Percentiles rank a stretch among this genome's conserved stretches.
Evolutionary conservation across 176 grass and related monocot genomes (phyloP).

Genomic region (Rhynchospora pubera): DNA sequence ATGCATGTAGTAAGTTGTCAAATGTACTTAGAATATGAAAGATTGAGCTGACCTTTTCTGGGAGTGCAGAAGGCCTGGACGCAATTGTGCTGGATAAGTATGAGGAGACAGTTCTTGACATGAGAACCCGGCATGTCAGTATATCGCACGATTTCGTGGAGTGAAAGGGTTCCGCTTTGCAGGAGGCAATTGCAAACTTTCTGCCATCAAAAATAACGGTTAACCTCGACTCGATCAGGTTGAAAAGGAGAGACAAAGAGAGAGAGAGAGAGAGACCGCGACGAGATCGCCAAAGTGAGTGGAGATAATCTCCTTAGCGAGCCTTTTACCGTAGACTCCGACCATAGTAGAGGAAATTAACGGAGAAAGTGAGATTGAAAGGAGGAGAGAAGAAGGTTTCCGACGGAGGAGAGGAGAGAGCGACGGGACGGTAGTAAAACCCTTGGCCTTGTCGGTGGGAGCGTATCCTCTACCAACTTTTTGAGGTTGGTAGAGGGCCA

Average conservation of each 20-base stretch:
- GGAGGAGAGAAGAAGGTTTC: too few relatives aligned
- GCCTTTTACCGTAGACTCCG: conserved; percentile 45
- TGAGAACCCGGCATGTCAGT: conserved; percentile 28
- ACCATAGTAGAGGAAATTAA: conserved; percentile 28
- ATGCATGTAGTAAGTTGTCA: too few relatives aligned
- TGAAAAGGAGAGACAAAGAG: neutral
- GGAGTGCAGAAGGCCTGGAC: conserved; percentile 59
- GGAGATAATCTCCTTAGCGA: conserved; percentile 45
- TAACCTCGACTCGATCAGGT: neutral
- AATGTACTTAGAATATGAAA: neutral
- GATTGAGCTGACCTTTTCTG: conserved; percentile 21
- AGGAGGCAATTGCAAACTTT: conserved; percentile 76
- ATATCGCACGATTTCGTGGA: conserved; percentile 50
- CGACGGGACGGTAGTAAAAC: too few relatives aligned
- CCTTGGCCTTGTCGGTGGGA: too few relatives aligned
- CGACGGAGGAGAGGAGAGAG: too few relatives aligned
- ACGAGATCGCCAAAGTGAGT: conserved; percentile 65
- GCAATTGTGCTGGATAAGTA: conserved; percentile 92
- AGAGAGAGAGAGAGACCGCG: conserved; percentile 46
- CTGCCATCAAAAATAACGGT: conserved; percentile 17
- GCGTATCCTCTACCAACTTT: too few relatives aligned
- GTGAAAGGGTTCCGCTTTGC: conserved; percentile 39
- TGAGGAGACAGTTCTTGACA: conserved; percentile 77
- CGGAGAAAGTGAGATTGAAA: too few relatives aligned
- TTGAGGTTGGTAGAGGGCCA: too few relatives aligned